Conservation (phyloP, 192 early-diverging fungal species). For the Coemansia aciculifera region DNA sequence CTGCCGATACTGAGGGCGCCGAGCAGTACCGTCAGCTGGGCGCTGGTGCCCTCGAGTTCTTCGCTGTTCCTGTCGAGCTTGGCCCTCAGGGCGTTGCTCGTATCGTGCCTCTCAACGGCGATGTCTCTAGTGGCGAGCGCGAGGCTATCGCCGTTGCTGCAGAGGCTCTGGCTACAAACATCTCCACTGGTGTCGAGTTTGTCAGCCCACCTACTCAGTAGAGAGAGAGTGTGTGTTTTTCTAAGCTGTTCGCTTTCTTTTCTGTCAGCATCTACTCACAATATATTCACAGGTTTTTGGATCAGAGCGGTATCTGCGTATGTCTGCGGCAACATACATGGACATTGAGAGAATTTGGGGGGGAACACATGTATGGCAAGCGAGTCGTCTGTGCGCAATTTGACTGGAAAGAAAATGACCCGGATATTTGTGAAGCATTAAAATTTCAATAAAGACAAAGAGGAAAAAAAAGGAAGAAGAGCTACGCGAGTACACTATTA, state of each 20-base stretch:
- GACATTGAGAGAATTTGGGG: not conserved
- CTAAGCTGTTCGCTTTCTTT: not conserved
- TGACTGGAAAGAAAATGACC: no score
- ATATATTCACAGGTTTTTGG: conserved; percentile 5
- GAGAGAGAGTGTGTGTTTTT: conserved; percentile 5
- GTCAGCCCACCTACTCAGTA: conserved; percentile 39
- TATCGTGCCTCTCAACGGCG: conserved; percentile 79
- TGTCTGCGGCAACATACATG: not conserved
- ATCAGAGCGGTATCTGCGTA: not conserved
- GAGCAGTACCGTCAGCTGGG: conserved; percentile 55
- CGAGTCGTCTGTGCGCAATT: not conserved
- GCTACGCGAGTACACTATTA: conserved; percentile 8
- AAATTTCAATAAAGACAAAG: not conserved
- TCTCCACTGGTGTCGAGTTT: conserved; percentile 83
- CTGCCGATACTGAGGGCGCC: conserved; percentile 56
- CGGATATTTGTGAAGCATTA: not conserved
- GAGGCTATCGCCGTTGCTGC: conserved; percentile 72
- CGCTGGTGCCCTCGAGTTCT: conserved; percentile 63
- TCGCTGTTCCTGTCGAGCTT: conserved; percentile 75
- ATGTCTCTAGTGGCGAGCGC: conserved; percentile 68
- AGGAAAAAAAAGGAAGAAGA: not conserved
- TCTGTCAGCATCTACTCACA: not conserved
- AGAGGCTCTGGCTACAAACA: conserved; percentile 87
- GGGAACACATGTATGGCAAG: not conserved
- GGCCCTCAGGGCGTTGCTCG: conserved; percentile 75